Conservation (phyloP, 2,329 filamentous ascomycete genomes). For the Neopestalotiopsis sp. region DNA sequence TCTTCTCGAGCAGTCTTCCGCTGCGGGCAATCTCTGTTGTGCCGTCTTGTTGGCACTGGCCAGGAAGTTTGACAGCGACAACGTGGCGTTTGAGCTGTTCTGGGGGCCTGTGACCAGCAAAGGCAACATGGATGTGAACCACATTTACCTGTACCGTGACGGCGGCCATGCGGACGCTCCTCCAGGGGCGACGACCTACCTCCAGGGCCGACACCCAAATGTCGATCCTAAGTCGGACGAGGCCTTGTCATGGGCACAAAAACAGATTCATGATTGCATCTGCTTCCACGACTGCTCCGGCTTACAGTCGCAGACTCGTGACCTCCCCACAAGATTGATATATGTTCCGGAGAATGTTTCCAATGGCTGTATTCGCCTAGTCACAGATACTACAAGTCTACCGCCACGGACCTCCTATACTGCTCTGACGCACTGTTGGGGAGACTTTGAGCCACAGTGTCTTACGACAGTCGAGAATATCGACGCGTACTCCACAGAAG, state of each 20-base stretch:
- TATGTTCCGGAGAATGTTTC: not conserved
- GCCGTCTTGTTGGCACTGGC: not conserved
- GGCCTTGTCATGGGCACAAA: not conserved
- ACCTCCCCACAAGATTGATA: not conserved
- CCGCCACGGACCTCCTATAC: not conserved
- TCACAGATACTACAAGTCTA: not conserved
- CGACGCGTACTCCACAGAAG: not conserved
- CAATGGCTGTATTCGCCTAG: not conserved
- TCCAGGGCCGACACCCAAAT: not conserved
- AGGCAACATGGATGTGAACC: not conserved
- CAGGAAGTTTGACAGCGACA: not conserved
- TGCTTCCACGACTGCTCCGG: not conserved
- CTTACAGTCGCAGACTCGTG: not conserved
- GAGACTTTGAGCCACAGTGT: not conserved
- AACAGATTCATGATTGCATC: not conserved
- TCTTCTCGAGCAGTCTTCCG: not conserved
- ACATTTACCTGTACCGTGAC: not conserved
- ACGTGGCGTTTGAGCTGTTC: not conserved
- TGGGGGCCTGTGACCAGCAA: not conserved
- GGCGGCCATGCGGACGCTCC: not conserved
- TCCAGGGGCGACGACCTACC: not conserved
- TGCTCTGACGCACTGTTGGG: not conserved
- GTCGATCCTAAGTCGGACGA: not conserved
- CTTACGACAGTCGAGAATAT: not conserved
- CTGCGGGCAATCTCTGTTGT: not conserved